Percentiles rank a stretch among this genome's conserved stretches.
Evolutionary conservation across 75 land plant species (phyloP).

Genomic region (Picea glauca): DNA sequence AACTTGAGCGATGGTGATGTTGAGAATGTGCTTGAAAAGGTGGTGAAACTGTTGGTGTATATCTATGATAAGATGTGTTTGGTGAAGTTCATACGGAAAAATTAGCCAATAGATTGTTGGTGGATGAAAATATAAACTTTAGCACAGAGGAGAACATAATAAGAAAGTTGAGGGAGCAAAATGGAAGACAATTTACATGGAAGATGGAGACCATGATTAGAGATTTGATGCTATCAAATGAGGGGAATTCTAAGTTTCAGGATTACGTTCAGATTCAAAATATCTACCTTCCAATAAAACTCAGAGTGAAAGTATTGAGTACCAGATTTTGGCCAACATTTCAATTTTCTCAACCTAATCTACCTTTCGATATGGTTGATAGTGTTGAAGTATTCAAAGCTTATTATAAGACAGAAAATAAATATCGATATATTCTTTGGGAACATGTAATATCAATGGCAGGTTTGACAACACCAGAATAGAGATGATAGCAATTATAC

Average conservation of each 20-base stretch:
- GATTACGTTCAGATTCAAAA: slow-evolving; percentile 27
- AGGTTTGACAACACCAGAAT: slow-evolving; percentile 37
- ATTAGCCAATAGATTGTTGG: slow-evolving; percentile 36
- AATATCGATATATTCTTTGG: slow-evolving; percentile 39
- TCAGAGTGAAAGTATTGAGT: slow-evolving; percentile 42
- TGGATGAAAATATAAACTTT: slow-evolving; percentile 39
- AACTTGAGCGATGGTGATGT: no score
- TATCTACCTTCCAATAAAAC: slow-evolving; percentile 37
- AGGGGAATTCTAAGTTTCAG: slow-evolving; percentile 30
- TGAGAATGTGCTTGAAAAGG: no score
- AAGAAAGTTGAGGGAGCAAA: slow-evolving; percentile 31
- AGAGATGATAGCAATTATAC: slow-evolving; percentile 36
- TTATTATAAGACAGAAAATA: slow-evolving; percentile 38
- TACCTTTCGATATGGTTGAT: slow-evolving; percentile 43
- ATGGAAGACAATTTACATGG: slow-evolving; percentile 43
- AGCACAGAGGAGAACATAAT: slow-evolving; percentile 39
- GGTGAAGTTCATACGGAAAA: slow-evolving; percentile 47
- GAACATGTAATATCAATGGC: slow-evolving; percentile 40
- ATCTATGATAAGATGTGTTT: slow-evolving; percentile 46
- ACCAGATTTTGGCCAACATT: slow-evolving; percentile 51
- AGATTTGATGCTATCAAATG: slow-evolving; percentile 37
- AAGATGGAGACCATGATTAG: slow-evolving; percentile 54
- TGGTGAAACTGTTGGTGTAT: background rate
- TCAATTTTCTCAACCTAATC: slow-evolving; percentile 35
- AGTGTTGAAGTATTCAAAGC: slow-evolving; percentile 43